Evolutionary conservation across 2,329 filamentous ascomycete species (phyloP), one percentile per base, ranked within the genome.

Genomic region (Penicillium italicum): DNA sequence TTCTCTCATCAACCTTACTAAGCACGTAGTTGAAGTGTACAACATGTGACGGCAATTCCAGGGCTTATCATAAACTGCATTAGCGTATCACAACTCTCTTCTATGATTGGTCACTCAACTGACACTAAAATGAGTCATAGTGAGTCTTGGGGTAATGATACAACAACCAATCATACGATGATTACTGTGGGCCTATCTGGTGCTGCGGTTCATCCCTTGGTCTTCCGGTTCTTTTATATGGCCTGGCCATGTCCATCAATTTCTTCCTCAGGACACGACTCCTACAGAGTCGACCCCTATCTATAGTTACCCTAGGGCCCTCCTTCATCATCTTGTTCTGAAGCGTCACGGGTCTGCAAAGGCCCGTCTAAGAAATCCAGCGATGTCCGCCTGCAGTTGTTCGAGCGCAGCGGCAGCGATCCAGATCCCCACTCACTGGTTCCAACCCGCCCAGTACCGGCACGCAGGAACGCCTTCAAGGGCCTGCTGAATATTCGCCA

Each of bases 101-200:
- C 5, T 45, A 2, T 58, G 40, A 62, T 59, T 57, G 56, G 63
- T n/a, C 45, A 37, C 37, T 50, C 22, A 5, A 24, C 10, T 16
- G 1, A 26, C 62, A 41, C 61, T 64, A 65, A 64, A 65, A 66
- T 66, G 63, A 66, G 63, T 66, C 63, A 66, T 55, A n/a, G 57
- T 66, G 63, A 66, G 61, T 66, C 61, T 26, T 55, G 44, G 26
- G 37, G 40, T 38, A 46, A 18, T 41, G 30, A 38, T 30, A 11
- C 8, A 30, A 12, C 2, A 11, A 24, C 61, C 62, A 64, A 64
- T 62, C 46, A 59, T 1, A 24, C 20, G 0, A 11, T 9, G 31
- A 40, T 44, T 11, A 28, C 7, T 14, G 47, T 53, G 60, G 56
- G 9, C 18, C 33, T 34, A 22, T 12, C 30, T 38, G 40, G 11